Conservation (phyloP, 1,139 yeast species). For the Yamadazyma aaseri region DNA sequence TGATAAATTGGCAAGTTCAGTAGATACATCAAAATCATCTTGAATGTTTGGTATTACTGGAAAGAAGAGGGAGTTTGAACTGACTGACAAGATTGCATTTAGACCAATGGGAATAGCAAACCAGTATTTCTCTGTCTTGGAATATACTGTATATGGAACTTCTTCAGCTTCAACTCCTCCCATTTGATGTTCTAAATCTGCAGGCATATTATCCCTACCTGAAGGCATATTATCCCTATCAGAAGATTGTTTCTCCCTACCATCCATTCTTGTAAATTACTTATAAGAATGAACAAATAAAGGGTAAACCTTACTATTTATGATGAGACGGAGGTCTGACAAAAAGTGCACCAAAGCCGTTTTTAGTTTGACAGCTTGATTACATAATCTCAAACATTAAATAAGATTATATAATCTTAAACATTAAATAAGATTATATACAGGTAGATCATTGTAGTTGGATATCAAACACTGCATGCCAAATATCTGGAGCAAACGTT, state of each 20-base stretch:
- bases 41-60: constrained; percentile 65
- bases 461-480: constrained; percentile 72
- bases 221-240: no score
- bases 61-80: constrained; percentile 71
- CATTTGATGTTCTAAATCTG: no score
- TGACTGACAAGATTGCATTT: constrained; percentile 56
- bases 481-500: constrained; percentile 84
- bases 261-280: no score
- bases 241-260: no score
- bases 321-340: no score
- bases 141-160: constrained; percentile 12
- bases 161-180: no score
- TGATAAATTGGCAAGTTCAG: constrained; percentile 59
- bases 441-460: neutral
- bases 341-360: no score
- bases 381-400: no score
- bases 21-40: constrained; percentile 48
- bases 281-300: no score
- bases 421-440: neutral
- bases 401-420: neutral
- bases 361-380: no score
- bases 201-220: no score
- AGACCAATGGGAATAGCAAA: constrained; percentile 22
- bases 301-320: no score
- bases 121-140: constrained; percentile 18